phyloP scores from a whole-genome alignment of 2,329 filamentous ascomycete genomes.

The Aaosphaeria pasadenensis region DNA sequence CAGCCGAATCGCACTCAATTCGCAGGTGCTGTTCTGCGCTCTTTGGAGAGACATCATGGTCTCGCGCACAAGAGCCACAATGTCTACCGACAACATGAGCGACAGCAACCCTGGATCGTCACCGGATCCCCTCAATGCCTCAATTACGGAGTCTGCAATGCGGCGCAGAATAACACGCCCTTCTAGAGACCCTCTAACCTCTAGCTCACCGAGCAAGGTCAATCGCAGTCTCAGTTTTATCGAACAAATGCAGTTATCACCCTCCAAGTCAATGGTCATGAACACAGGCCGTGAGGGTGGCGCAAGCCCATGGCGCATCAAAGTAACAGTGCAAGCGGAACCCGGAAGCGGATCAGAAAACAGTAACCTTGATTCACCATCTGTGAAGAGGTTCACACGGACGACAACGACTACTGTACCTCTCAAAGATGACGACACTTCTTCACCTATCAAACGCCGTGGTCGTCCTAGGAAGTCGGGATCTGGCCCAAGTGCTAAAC shows the following conservation, averaged over 20 bases:
- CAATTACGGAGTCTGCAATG: slow-evolving; percentile 15
- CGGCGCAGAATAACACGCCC: slow-evolving; percentile 17
- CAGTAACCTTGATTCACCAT: slow-evolving; percentile 30
- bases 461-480: slow-evolving; percentile 38
- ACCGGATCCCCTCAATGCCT: slow-evolving; percentile 35
- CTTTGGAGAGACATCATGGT: slow-evolving; percentile 17
- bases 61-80: slow-evolving; percentile 14
- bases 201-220: slow-evolving; percentile 31
- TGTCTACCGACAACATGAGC: slow-evolving; percentile 11
- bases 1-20: too few relatives aligned
- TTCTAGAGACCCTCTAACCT: slow-evolving; percentile 19
- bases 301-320: slow-evolving; percentile 48
- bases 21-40: too few relatives aligned
- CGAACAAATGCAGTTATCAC: slow-evolving; percentile 25
- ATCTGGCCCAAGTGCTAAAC: slow-evolving; percentile 15
- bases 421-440: slow-evolving; percentile 37
- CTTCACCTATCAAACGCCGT: slow-evolving; percentile 36
- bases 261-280: slow-evolving; percentile 46
- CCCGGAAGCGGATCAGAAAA: slow-evolving; percentile 30
- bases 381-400: slow-evolving; percentile 21
- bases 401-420: slow-evolving; percentile 41
- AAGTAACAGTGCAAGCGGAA: slow-evolving; percentile 50
- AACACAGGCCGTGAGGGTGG: slow-evolving; percentile 37
- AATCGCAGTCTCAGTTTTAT: slow-evolving; percentile 13
- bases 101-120: slow-evolving; percentile 29